A percentile compares a stretch with the other conserved stretches of the same genome.
These are phyloP conservation scores for Circinella minor DNA, from an alignment of 371 early-diverging fungal species.

Conservation along the genomic window DNA sequence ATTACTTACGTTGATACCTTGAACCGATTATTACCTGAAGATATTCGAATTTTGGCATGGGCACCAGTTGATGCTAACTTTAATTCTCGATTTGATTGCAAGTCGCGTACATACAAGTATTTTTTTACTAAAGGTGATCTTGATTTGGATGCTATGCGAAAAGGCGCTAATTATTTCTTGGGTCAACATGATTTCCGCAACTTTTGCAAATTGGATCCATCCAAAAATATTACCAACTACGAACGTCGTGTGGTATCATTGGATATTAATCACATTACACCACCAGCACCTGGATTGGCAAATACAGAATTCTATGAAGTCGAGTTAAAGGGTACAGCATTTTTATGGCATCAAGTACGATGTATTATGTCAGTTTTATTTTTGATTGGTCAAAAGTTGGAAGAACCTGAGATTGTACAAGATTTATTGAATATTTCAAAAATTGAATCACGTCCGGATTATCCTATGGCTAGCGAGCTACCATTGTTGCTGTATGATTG, in stretches of 20 bases:
- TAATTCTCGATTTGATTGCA: slow-evolving; percentile 90
- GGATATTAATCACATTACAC: slow-evolving; percentile 62
- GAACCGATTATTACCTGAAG: slow-evolving; percentile 85
- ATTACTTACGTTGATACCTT: slow-evolving; percentile 84
- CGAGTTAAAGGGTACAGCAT: slow-evolving; percentile 82
- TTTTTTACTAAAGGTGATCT: slow-evolving; percentile 79
- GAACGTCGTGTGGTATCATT: slow-evolving; percentile 71
- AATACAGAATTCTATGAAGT: slow-evolving; percentile 66
- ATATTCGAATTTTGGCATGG: slow-evolving; percentile 94
- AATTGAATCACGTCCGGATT: slow-evolving; percentile 43
- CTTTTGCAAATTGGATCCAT: slow-evolving; percentile 92
- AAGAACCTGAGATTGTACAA: slow-evolving; percentile 40
- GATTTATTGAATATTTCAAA: slow-evolving; percentile 44
- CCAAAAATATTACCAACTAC: slow-evolving; percentile 80
- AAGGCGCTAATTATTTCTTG: slow-evolving; percentile 70
- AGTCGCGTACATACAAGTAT: slow-evolving; percentile 90
- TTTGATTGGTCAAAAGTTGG: slow-evolving; percentile 72
- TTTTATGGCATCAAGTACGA: slow-evolving; percentile 97
- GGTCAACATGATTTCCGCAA: slow-evolving; percentile 94
- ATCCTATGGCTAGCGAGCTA: slow-evolving; percentile 78
- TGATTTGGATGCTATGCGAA: slow-evolving; percentile 74
- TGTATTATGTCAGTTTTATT: slow-evolving; percentile 94
- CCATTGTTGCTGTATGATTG: slow-evolving; percentile 91
- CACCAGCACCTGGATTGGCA: slow-evolving; percentile 10
- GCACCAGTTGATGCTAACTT: slow-evolving; percentile 79